These are phyloP conservation scores for Fraxinus sp. DNA, from an alignment of 305 asterid species.

Conservation along the genomic window DNA sequence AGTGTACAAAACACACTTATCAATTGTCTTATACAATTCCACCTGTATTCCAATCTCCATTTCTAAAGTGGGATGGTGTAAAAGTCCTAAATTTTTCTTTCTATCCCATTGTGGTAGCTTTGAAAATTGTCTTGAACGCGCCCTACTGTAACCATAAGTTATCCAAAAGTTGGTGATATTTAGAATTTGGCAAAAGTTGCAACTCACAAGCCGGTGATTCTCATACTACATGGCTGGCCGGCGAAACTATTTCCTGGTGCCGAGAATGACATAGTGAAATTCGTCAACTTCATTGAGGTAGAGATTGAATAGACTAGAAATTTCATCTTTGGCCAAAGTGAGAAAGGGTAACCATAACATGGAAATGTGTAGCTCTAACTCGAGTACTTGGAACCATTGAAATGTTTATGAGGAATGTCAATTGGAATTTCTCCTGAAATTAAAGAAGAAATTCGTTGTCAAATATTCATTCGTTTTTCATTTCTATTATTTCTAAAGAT, in stretches of 20 bases:
- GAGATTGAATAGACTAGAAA: background rate
- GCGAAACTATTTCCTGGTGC: slow-evolving; percentile 26
- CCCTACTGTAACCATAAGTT: slow-evolving; percentile 4
- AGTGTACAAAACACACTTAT: too few species aligned
- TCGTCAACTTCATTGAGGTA: too few species aligned
- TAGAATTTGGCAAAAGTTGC: background rate
- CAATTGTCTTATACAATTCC: background rate
- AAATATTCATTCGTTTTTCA: background rate
- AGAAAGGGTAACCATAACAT: slow-evolving; percentile 25
- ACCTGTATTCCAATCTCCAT: background rate
- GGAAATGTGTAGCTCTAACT: slow-evolving; percentile 18
- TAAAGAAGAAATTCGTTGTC: background rate
- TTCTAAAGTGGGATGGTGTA: slow-evolving; percentile 29
- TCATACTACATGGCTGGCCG: slow-evolving; percentile 22
- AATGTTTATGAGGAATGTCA: slow-evolving; percentile 5
- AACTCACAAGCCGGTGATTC: slow-evolving; percentile 9
- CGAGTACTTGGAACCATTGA: slow-evolving; percentile 21
- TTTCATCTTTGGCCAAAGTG: background rate
- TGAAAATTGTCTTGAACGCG: slow-evolving; percentile 22
- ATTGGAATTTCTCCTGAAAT: slow-evolving; percentile 22
- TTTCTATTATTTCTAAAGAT: background rate
- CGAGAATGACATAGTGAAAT: too few species aligned
- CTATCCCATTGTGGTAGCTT: slow-evolving; percentile 7
- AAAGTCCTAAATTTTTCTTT: slow-evolving; percentile 15
- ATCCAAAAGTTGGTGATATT: background rate